Percentiles rank a stretch among this genome's conserved stretches.
Evolutionary conservation across 768 basidiomycete genomes (phyloP).

Genomic region (Boletus speciosus): DNA sequence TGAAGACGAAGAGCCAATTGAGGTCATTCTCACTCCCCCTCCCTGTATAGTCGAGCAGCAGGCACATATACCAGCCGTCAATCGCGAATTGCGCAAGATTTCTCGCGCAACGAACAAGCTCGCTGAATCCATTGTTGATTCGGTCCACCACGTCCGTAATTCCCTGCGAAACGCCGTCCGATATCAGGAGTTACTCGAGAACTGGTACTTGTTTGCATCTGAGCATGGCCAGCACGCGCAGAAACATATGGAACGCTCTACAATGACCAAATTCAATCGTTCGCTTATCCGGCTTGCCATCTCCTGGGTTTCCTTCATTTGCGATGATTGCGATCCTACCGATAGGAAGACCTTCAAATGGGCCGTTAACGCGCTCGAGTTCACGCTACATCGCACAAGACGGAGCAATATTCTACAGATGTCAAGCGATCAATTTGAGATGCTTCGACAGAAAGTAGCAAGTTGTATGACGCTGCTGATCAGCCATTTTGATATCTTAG

Average conservation of each 20-base stretch:
- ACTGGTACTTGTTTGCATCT: constrained; percentile 96
- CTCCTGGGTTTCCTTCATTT: constrained; percentile 97
- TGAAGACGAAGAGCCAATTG: constrained; percentile 56
- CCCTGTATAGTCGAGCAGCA: constrained; percentile 72
- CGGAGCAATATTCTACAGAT: constrained; percentile 88
- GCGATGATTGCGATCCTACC: constrained; percentile 94
- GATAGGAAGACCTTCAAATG: constrained; percentile 96
- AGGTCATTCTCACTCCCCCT: constrained; percentile 39
- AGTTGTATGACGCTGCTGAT: constrained; percentile 97
- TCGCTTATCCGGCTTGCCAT: constrained; percentile 88
- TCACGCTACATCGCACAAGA: constrained; percentile 82
- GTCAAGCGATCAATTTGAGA: constrained; percentile 83
- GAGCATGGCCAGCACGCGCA: constrained; percentile 92
- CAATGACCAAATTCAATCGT: constrained; percentile 73
- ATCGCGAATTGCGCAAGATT: constrained; percentile 87
- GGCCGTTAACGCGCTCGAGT: constrained; percentile 96
- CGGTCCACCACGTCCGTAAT: constrained; percentile 80
- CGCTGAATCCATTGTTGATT: constrained; percentile 90
- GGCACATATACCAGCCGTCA: constrained; percentile 87
- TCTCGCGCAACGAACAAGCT: constrained; percentile 84
- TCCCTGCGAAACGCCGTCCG: constrained; percentile 57
- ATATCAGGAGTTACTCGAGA: constrained; percentile 83
- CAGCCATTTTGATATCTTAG: constrained; percentile 96
- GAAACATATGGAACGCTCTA: constrained; percentile 76
- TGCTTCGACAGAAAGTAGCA: constrained; percentile 87